Evolutionary conservation across 129 eudicot species (phyloP), one percentile per base, ranked within the genome.

Genomic region (Flaveria brownii): DNA sequence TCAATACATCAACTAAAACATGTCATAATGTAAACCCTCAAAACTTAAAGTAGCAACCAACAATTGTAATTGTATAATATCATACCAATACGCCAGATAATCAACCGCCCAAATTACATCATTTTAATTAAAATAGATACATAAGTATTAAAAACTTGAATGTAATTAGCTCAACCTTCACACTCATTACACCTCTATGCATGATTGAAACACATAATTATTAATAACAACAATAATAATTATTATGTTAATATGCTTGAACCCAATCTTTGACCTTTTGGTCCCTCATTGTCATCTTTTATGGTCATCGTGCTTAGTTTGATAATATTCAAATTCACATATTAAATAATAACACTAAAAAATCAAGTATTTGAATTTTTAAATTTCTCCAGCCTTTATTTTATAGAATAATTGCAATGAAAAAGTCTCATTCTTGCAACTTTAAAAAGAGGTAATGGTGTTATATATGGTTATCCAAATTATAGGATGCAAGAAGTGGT

Each of bases 151-250:
- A 45, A 11, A 45, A 45, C 14, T 0, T 45, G 13, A 45, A 8
- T 9, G 50, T 1, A 10, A 45, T 45, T 45, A 45, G 50, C 50
- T 17, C 6, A 55, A 55, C 62, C 62, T 9, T 57, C 64, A 20
- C 64, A 57, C 28, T 25, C 64, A 22, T 57, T 7, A 56, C 63
- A 56, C 9, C 14, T 22, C 13, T 20, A 57, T 7, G 26, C 64
- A 22, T 57, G 64, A 57, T 57, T 3, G 22, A 22, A 57, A 57
- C 64, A 57, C 64, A 57, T 57, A 57, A 57, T 57, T 57, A 57
- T 22, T 57, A 57, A 57, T 16, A 57, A 57, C 64, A 57, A 22
- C 2, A 5, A 9, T 22, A 8, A 56, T 57, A 57, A 9, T 57
- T 8, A 57, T 20, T 20, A 22, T 22, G 16, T 22, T 20, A 57